phyloP scores from a whole-genome alignment of 2,329 filamentous ascomycete genomes.

The Lojkania enalia region DNA sequence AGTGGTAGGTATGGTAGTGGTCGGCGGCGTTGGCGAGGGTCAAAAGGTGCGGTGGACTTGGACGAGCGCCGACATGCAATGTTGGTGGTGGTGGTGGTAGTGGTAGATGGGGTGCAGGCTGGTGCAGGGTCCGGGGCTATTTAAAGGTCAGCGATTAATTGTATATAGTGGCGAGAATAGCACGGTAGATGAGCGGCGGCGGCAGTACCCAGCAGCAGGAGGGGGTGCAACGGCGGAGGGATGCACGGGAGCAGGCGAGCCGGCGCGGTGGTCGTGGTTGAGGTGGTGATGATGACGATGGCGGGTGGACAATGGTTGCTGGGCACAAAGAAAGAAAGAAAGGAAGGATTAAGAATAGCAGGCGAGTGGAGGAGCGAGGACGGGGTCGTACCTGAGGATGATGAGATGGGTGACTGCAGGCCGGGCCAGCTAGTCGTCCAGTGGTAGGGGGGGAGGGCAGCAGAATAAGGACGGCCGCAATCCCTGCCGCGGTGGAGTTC shows the following conservation, averaged over 20 bases:
- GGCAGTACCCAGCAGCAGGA: constrained; percentile 12
- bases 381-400: too few species aligned
- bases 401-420: too few species aligned
- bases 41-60: background rate
- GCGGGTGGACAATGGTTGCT: background rate
- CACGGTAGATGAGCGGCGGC: constrained; percentile 2
- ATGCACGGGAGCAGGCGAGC: constrained; percentile 11
- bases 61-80: background rate
- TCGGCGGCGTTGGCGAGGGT: background rate
- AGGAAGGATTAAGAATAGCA: background rate
- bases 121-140: constrained; percentile 12
- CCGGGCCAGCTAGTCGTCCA: too few species aligned
- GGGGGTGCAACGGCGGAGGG: constrained; percentile 12
- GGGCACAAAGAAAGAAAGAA: background rate
- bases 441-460: too few species aligned
- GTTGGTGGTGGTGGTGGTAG: background rate
- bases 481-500: too few species aligned
- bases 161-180: background rate
- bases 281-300: background rate
- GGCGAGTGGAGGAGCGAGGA: background rate
- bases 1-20: constrained; percentile 1
- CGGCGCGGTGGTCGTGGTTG: constrained; percentile 8
- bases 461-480: too few species aligned
- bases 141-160: constrained; percentile 20
- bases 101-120: constrained; percentile 4